Evolutionary conservation across 1,284 basidiomycete genomes (phyloP), one percentile per base, ranked within the genome.

Genomic region (Boletus sp.): DNA sequence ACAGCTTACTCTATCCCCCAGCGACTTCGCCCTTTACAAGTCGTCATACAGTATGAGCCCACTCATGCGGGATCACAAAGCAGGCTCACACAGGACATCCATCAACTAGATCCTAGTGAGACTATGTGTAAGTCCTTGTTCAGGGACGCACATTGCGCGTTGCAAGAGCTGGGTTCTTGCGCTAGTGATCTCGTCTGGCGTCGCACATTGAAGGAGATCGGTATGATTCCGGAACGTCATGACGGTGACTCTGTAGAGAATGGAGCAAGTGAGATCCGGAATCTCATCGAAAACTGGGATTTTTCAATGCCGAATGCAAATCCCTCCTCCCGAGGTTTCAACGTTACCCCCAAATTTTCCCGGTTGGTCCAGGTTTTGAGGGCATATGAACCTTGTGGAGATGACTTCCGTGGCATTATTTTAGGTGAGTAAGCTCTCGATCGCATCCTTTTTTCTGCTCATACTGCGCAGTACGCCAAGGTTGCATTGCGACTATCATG

Each of bases 151-250:
- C 70, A 69, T 26, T 62, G 68, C 51, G 72, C 72, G 17, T 61
- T 76, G 29, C 57, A 63, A 20, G 76, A 84, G 57, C 59, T 88
- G 34, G 85, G 85, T 7, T 55, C 73, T 23, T 86, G 79, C 54
- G 84, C 81, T 41, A 73, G 77, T 37, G 82, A 87, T 56, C 65
- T 84, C 33, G 69, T 82, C 45, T 88, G 82, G 84, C 72, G 78
- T 52, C 72, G 72, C 35, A 72, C 74, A 17, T 57, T 76, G 42
- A 72, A 71, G 46, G 72, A 73, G 48, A 44, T 56, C 5, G 52
- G 49, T 23, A 51, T 58, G 35, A 49, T 55, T 35, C 48, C 57
- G 16, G 64, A 63, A 43, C 58, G 57, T 22, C 66, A 68, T 20
- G 69, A 72, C 19, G 68, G 69, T 9, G 69, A 70, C 8, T 42